Percentiles rank a stretch among this genome's conserved stretches.
These are phyloP conservation scores for Clonostachys rosea DNA, from an alignment of 2,329 filamentous ascomycete species.

Conservation along the genomic window DNA sequence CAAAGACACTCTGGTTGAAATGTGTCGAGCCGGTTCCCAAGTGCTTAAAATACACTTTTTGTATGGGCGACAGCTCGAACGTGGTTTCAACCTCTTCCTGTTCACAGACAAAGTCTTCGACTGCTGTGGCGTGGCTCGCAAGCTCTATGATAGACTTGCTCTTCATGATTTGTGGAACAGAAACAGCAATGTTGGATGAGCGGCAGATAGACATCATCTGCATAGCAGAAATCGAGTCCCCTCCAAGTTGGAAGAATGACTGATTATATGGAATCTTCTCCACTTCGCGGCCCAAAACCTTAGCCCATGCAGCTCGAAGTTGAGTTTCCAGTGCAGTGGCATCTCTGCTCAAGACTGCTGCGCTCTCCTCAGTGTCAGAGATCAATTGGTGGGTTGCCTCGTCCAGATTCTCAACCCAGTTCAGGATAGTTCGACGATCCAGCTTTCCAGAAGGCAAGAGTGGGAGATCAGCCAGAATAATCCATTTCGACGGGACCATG, in stretches of 20 bases:
- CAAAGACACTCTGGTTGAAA: conserved; percentile 2
- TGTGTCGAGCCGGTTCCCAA: neutral
- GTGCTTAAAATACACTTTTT: conserved; percentile 4
- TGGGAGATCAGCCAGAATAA: conserved; percentile 1
- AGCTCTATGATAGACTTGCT: conserved; percentile 19
- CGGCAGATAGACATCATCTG: conserved; percentile 30
- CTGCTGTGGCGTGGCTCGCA: conserved; percentile 2
- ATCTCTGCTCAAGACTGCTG: no score
- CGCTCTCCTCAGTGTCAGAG: neutral
- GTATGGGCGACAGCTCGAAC: conserved; percentile 8
- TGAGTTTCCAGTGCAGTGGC: no score
- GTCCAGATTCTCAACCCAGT: conserved; percentile 2
- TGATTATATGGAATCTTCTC: conserved; percentile 11
- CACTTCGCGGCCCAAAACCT: neutral
- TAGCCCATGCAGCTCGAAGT: no score
- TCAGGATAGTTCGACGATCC: conserved; percentile 1
- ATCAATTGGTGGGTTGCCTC: conserved; percentile 1
- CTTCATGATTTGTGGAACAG: conserved; percentile 22
- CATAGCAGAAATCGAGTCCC: conserved; percentile 39
- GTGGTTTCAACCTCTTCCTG: conserved; percentile 39
- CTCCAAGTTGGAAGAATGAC: conserved; percentile 32
- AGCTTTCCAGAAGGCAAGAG: conserved; percentile 4
- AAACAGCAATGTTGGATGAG: conserved; percentile 16
- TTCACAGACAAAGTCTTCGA: conserved; percentile 25
- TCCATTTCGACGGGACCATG: conserved; percentile 3